Evolutionary conservation across 257 asterid genomes (phyloP).

Genomic region (Gynochthodes officinalis): DNA sequence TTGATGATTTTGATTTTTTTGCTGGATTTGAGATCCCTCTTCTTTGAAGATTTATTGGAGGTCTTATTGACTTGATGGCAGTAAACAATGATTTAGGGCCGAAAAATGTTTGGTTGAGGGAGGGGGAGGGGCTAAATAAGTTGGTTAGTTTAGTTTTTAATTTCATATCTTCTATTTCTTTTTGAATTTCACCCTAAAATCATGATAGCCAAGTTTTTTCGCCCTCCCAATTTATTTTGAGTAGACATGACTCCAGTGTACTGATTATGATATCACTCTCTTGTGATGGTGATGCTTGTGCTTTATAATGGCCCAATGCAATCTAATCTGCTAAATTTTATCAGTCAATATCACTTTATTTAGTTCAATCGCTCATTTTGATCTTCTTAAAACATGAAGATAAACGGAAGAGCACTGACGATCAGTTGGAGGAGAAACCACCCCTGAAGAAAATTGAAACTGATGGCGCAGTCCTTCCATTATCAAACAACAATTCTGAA

Average conservation of each 20-base stretch:
- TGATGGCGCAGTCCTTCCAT: conserved; percentile 34
- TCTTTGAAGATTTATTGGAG: neutral
- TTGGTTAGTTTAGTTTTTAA: neutral
- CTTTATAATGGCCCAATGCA: too few relatives aligned
- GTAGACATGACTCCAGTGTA: too few relatives aligned
- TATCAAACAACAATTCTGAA: conserved; percentile 24
- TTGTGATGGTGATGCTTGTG: neutral
- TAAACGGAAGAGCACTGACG: conserved; percentile 59
- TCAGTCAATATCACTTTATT: neutral
- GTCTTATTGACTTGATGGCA: neutral
- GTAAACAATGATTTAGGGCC: neutral
- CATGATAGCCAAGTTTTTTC: too few relatives aligned
- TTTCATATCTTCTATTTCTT: neutral
- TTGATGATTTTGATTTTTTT: neutral
- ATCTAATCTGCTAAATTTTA: too few relatives aligned
- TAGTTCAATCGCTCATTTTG: neutral
- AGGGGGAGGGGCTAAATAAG: neutral
- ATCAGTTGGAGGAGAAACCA: conserved; percentile 56
- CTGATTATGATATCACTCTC: neutral
- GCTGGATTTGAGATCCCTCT: conserved; percentile 1
- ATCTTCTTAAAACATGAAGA: conserved; percentile 28
- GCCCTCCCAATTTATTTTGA: too few relatives aligned
- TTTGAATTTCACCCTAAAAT: too few relatives aligned
- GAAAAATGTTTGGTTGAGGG: neutral
- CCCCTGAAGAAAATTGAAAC: conserved; percentile 56